These are phyloP conservation scores for Lachancea cidri DNA, from an alignment of 805 yeast genomes.

Conservation along the genomic window DNA sequence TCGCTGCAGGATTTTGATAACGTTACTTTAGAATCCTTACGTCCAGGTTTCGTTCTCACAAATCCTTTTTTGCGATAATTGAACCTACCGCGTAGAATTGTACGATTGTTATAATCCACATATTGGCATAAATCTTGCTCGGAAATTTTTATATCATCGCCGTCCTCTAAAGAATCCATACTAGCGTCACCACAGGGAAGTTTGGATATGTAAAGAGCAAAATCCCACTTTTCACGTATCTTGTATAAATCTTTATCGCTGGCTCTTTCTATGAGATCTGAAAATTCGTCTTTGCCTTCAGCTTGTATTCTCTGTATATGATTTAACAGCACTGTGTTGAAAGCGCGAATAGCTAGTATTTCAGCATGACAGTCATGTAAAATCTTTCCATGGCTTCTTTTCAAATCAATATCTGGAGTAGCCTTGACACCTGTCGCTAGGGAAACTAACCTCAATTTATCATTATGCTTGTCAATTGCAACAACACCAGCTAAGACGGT, in stretches of 20 bases:
- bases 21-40: constrained; percentile 68
- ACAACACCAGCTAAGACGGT: constrained; percentile 77
- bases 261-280: constrained; percentile 10
- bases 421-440: constrained; percentile 83
- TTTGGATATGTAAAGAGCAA: constrained; percentile 65
- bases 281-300: not conserved
- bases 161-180: constrained; percentile 38
- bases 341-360: constrained; percentile 61
- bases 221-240: constrained; percentile 35
- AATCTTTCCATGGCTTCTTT: constrained; percentile 47
- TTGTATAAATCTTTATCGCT: constrained; percentile 18
- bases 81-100: constrained; percentile 56
- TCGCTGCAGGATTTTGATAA: constrained; percentile 87
- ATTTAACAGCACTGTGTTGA: constrained; percentile 55
- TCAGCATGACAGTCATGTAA: constrained; percentile 94
- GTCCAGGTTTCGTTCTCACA: constrained; percentile 91
- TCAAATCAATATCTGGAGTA: constrained; percentile 47
- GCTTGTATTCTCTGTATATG: constrained; percentile 33
- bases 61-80: constrained; percentile 51
- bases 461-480: constrained; percentile 28
- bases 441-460: constrained; percentile 37
- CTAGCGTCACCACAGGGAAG: constrained; percentile 92
- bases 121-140: constrained; percentile 24
- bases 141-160: constrained; percentile 11
- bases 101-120: constrained; percentile 21